These are phyloP conservation scores for Mycena epipterygia DNA, from an alignment of 768 basidiomycete species.

Conservation along the genomic window DNA sequence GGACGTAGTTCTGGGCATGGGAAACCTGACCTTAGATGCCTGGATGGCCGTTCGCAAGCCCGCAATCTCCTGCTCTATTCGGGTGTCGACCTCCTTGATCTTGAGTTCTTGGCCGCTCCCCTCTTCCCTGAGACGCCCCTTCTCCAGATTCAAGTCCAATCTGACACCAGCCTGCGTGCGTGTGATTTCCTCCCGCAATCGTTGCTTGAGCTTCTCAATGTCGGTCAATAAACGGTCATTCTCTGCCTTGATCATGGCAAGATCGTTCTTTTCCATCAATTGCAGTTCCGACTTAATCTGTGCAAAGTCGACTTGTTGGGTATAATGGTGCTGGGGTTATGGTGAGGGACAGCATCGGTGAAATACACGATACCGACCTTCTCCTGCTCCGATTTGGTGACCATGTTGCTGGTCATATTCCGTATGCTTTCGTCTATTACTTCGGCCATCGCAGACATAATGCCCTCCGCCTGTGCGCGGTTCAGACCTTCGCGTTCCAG, in stretches of 20 bases:
- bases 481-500: slow-evolving; percentile 91
- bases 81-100: slow-evolving; percentile 97
- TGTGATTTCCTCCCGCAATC: slow-evolving; percentile 91
- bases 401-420: slow-evolving; percentile 97
- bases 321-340: slow-evolving; percentile 81
- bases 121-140: slow-evolving; percentile 95
- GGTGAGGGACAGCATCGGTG: neutral
- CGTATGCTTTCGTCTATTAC: slow-evolving; percentile 97
- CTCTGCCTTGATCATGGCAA: slow-evolving; percentile 95
- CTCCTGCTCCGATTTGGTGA: slow-evolving; percentile 95
- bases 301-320: slow-evolving; percentile 97
- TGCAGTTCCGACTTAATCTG: slow-evolving; percentile 97
- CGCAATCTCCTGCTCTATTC: slow-evolving; percentile 97
- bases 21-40: slow-evolving; percentile 76
- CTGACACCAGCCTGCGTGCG: slow-evolving; percentile 94
- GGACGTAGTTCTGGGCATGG: neutral
- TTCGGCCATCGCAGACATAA: slow-evolving; percentile 97
- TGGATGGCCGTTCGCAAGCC: slow-evolving; percentile 86
- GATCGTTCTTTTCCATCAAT: slow-evolving; percentile 96
- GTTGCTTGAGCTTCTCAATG: slow-evolving; percentile 95
- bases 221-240: slow-evolving; percentile 94
- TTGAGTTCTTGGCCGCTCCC: slow-evolving; percentile 92
- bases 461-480: slow-evolving; percentile 93
- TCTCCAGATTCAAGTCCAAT: slow-evolving; percentile 95
- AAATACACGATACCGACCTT: slow-evolving; percentile 67